Base-by-base conservation (phyloP, 495 filamentous ascomycete genomes). In the Oidiodendron maius region DNA sequence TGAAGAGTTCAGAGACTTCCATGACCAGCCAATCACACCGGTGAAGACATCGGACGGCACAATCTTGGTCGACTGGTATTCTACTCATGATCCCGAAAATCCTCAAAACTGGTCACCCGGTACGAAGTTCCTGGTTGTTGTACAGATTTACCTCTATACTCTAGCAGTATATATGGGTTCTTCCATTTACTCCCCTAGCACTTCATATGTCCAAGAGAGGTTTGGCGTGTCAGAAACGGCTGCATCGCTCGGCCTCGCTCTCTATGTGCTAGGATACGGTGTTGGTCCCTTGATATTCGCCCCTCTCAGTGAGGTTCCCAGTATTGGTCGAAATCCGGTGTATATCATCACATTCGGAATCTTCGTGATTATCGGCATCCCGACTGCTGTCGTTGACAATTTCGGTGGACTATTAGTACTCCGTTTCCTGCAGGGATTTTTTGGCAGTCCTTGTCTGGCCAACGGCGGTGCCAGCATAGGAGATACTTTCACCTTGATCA, bases 391-490 rank as follows among this genome's bases (percentile, higher is more conserved):
- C 10, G 85, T 86, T 10, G 64, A 72, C 30, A 89, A 91, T 55
- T 82, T 86, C 26, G 62, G 72, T 26, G 86, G 86, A 1, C 76
- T 91, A 67, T 70, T 93, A 40, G 66, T 89, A 11, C 72, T 80
- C 39, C 80, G 89, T 1, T 93, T 93, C 56, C 69, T 93, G 44
- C 77, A 81, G 60, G 88, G 88, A 1, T 66, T 93, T 42, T 77
- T 85, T 18, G 86, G 86, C 5, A 81, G 76, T 34, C 86, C 87
- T 1, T 91, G 89, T 62, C 64, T 93, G 17, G 82, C 76, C 49
- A 86, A 87, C 20, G 85, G 86, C 13, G 85, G 82, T 18, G 88
- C 85, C 0, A 86, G 84, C 2, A 80, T 90, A 8, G 84, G 83
- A 22, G 87, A 93, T 59, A 76, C 90, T 72, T 91, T 90, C 60